A percentile compares a stretch with the other conserved stretches of the same genome.
phyloP scores from a whole-genome alignment of 2,329 filamentous ascomycete genomes.

The Monilinia fructicola region DNA sequence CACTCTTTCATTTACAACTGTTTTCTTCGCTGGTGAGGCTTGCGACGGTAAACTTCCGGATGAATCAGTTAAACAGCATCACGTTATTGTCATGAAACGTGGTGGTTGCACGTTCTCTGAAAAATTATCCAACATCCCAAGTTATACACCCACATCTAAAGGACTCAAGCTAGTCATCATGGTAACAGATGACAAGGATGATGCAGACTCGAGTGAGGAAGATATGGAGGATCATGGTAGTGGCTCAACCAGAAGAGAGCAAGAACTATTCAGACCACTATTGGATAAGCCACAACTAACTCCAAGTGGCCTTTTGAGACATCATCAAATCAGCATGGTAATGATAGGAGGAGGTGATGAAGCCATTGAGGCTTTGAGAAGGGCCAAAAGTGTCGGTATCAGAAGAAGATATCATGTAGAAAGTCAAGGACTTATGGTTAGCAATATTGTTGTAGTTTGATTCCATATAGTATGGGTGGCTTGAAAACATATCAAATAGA shows the following conservation, averaged over 20 bases:
- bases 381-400: conserved; percentile 69
- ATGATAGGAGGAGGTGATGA: conserved; percentile 73
- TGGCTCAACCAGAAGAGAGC: conserved; percentile 41
- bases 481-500: background rate
- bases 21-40: conserved; percentile 70
- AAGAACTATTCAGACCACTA: conserved; percentile 56
- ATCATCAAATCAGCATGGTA: conserved; percentile 74
- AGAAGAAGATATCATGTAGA: conserved; percentile 76
- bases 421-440: conserved; percentile 76
- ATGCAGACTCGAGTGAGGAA: conserved; percentile 29
- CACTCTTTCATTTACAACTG: conserved; percentile 63
- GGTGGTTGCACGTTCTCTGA: conserved; percentile 81
- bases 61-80: conserved; percentile 55
- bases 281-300: conserved; percentile 68
- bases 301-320: conserved; percentile 40
- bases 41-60: conserved; percentile 57
- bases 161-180: conserved; percentile 80
- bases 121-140: conserved; percentile 84
- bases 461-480: background rate
- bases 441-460: conserved; percentile 67
- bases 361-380: conserved; percentile 62
- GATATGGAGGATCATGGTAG: conserved; percentile 37
- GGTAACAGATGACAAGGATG: conserved; percentile 55
- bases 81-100: conserved; percentile 78
- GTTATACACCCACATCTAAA: conserved; percentile 59